Conservation (phyloP, 2,329 filamentous ascomycete genomes). For the Ophiocordyceps camponoti-saundersi region DNA sequence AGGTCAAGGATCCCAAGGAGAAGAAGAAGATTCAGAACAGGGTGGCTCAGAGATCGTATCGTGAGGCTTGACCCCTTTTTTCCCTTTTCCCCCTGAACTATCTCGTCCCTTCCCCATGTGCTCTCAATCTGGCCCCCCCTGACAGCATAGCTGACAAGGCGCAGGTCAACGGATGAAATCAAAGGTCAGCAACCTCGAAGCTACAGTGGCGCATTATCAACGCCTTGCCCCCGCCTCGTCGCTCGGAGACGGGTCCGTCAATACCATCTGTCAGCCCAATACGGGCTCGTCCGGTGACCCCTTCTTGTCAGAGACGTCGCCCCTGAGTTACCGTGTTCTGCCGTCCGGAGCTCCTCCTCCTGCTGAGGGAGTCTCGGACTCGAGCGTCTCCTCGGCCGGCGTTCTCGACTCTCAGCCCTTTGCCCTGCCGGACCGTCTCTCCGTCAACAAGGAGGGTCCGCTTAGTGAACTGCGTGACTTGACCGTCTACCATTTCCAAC, state of each 20-base stretch:
- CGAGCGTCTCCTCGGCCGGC: too few relatives aligned
- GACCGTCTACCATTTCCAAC: slow-evolving; percentile 9
- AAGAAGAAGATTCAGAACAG: slow-evolving; percentile 16
- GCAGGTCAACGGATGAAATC: slow-evolving; percentile 16
- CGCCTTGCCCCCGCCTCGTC: background rate
- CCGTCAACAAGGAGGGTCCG: slow-evolving; percentile 3
- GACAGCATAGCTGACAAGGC: background rate
- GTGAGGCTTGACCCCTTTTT: slow-evolving; percentile 9
- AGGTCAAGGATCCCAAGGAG: slow-evolving; percentile 11
- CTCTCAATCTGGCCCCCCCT: background rate
- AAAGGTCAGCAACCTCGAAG: slow-evolving; percentile 13
- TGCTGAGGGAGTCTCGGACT: too few relatives aligned
- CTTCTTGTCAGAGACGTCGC: too few relatives aligned
- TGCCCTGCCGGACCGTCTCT: background rate
- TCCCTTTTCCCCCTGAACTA: background rate
- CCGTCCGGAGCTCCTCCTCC: too few relatives aligned
- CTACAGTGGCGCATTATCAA: slow-evolving; percentile 12
- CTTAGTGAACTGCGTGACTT: slow-evolving; percentile 4
- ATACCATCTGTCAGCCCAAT: too few relatives aligned
- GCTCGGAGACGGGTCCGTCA: too few relatives aligned
- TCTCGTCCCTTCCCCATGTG: background rate
- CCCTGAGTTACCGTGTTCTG: too few relatives aligned
- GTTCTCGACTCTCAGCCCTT: too few relatives aligned
- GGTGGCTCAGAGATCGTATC: slow-evolving; percentile 14
- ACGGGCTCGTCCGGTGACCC: too few relatives aligned